Evolutionary conservation across 306 rosid genomes (phyloP), one percentile per base, ranked within the genome.

Genomic region (Inga oerstediana): DNA sequence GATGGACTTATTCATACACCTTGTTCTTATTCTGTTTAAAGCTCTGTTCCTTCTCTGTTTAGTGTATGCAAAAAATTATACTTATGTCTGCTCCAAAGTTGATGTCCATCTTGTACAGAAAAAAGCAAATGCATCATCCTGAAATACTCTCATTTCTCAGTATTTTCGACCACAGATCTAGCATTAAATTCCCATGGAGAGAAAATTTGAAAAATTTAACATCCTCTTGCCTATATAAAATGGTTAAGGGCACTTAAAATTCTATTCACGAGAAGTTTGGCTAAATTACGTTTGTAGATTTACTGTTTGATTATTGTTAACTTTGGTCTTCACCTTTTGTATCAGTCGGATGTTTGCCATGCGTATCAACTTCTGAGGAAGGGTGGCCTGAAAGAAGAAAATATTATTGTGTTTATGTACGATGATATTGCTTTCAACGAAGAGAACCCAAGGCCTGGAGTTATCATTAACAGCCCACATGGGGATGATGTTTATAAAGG

Each of bases 331-430:
- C 73, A 27, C 68, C 48, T 8, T 66, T 78, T 77, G 83, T 5
- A 37, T 43, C 86, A 97, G 99, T 88, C 99, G 20, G 99, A 97
- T 86, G 82, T 97, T 79, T 97, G 97, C 35, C 99, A 97, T 80
- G 99, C 99, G 16, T 97, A 97, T 87, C 98, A 97, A 91, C 76
- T 91, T 65, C 74, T 97, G 91, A 93, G 77, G 85, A 88, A 84
- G 81, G 95, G 94, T 34, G 99, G 99, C 5, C 74, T 97, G 84
- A 97, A 91, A 84, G 99, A 97, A 48, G 99, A 97, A 77, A 97
- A 97, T 78, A 94, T 97, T n/a, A 44, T 97, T n/a, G 99, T 97
- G 41, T 94, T 97, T 87, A 92, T 97, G 99, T 97, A 92, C 56
- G 97, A 97, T 82, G 98, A 97, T 85, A 92, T 97, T 68, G 98